Percentiles rank a stretch among this genome's conserved stretches.
These are phyloP conservation scores for Maudiozyma humilis DNA, from an alignment of 1,139 yeast species.

Conservation along the genomic window DNA sequence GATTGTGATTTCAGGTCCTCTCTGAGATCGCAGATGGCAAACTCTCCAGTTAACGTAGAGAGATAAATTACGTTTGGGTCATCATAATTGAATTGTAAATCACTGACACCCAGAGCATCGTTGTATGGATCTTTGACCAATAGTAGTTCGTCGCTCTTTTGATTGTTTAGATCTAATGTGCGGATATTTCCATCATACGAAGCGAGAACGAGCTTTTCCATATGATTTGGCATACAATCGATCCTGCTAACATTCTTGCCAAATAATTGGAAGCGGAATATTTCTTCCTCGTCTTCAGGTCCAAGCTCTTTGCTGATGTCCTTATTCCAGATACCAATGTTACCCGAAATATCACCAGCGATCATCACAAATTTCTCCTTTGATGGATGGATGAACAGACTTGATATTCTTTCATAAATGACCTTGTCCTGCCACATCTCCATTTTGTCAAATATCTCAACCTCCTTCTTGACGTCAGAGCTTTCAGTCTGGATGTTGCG, in stretches of 20 bases:
- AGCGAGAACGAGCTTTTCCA: conserved; percentile 53
- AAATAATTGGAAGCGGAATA: conserved; percentile 64
- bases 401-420: conserved; percentile 64
- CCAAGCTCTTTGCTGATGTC: conserved; percentile 35
- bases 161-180: conserved; percentile 54
- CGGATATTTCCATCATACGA: conserved; percentile 87
- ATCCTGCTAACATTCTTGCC: conserved; percentile 65
- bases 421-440: conserved; percentile 53
- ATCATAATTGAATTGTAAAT: conserved; percentile 49
- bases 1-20: conserved; percentile 20
- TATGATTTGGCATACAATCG: conserved; percentile 42
- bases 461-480: conserved; percentile 31
- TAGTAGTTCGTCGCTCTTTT: conserved; percentile 50
- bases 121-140: conserved; percentile 47
- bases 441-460: conserved; percentile 37
- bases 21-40: conserved; percentile 63
- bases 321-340: conserved; percentile 84
- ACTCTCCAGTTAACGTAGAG: conserved; percentile 73
- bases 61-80: conserved; percentile 53
- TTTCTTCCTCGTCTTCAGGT: conserved; percentile 50
- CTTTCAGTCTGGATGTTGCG: conserved; percentile 33
- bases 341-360: conserved; percentile 84
- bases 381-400: conserved; percentile 71
- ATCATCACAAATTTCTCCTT: conserved; percentile 51
- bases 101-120: conserved; percentile 45